Base-by-base conservation (phyloP, 2,329 filamentous ascomycete species). In the Trichoderma lentiforme region DNA sequence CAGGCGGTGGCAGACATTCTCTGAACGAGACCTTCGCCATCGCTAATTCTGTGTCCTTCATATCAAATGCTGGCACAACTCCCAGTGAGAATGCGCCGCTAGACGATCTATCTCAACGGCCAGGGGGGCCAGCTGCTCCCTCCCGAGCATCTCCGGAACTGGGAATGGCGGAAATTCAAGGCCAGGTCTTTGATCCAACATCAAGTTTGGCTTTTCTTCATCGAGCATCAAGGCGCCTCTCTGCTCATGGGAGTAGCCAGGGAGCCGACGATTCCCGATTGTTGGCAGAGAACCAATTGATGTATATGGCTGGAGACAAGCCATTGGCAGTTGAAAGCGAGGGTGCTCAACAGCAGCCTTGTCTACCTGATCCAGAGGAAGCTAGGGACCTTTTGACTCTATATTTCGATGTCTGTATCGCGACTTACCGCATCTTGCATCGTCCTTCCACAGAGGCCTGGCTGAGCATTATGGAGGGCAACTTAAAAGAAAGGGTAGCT, bases 391-490 rank as follows among this genome's bases (percentile, higher is more conserved):
- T 89, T 2, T 79, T 90, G 5, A 81, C 82, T 8, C 80, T 87
- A 7, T 90, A 90, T 69, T 90, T 90, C 73, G 87, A 90, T 61
- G 88, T 87, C 71, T 88, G 87, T 7, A 86, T 88, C 24, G 87
- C 88, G 0, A 90, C 88, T 0, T 89, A 90, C 74, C 84, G 88
- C 4, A 87, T 89, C 71, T 75, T 90, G 24, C 87, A 90, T 75
- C 81, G 86, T 0, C 85, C 86, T 0, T 86, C 84, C 2, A 84
- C 88, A 0, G 83, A 87, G 65, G 66, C 74, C 0, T 89, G 87
- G 86, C 75, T 86, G 3, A 77, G 81, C 30, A 75, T 79, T 8
- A 81, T 86, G 66, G 78, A 83, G 64, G 77, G 76, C 28, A 83
- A 83, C 67, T 73, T 82, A 6, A 78, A 79, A 0, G 78, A 79